These are phyloP conservation scores for Tremellales sp. DNA, from an alignment of 1,284 basidiomycete genomes.

Conservation along the genomic window DNA sequence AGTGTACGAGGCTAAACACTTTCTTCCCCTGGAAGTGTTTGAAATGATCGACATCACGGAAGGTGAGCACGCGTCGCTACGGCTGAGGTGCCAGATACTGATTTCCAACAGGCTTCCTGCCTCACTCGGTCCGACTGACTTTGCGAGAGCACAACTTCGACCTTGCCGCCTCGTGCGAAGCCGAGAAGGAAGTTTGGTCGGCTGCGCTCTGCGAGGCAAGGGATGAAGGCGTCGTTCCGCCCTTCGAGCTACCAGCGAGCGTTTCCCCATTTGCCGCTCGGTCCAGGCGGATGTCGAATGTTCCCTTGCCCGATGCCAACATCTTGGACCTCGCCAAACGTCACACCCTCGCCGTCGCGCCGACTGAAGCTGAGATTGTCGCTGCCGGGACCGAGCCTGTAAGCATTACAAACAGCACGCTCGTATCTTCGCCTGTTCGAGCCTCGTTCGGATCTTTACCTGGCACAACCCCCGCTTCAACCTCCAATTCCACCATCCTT, in stretches of 20 bases:
- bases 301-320: slow-evolving; percentile 4
- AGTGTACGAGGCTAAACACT: slow-evolving; percentile 78
- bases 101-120: slow-evolving; percentile 59
- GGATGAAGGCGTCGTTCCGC: slow-evolving; percentile 38
- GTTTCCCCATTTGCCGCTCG: slow-evolving; percentile 29
- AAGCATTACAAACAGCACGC: too few relatives aligned
- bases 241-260: slow-evolving; percentile 45
- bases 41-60: slow-evolving; percentile 66
- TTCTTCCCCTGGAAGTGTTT: slow-evolving; percentile 71
- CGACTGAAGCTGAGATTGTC: slow-evolving; percentile 9
- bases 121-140: slow-evolving; percentile 71
- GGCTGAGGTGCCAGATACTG: slow-evolving; percentile 8
- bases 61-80: slow-evolving; percentile 50
- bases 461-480: neutral
- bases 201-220: slow-evolving; percentile 55
- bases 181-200: slow-evolving; percentile 80
- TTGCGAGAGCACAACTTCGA: slow-evolving; percentile 69
- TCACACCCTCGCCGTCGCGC: slow-evolving; percentile 23
- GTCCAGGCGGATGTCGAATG: slow-evolving; percentile 20
- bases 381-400: too few relatives aligned
- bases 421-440: slow-evolving; percentile 20
- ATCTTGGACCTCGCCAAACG: slow-evolving; percentile 14
- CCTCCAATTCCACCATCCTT: slow-evolving; percentile 56
- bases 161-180: slow-evolving; percentile 69
- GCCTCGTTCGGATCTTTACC: slow-evolving; percentile 16